A percentile compares a stretch with the other conserved stretches of the same genome.
phyloP scores from a whole-genome alignment of 805 yeast genomes.

The Yarrowia sp. region DNA sequence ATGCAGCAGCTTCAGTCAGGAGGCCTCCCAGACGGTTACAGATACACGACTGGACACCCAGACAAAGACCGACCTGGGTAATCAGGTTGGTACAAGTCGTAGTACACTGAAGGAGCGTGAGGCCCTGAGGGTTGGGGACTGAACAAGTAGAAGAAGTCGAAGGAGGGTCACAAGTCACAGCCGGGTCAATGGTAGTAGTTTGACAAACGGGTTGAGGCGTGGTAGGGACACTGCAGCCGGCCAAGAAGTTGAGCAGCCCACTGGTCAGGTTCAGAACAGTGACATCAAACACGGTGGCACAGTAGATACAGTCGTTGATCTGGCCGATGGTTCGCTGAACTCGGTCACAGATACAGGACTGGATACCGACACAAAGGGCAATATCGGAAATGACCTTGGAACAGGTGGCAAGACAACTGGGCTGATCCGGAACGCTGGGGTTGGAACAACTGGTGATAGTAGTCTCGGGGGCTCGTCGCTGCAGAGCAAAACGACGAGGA shows the following conservation, averaged over 20 bases:
- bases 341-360: constrained; percentile 3
- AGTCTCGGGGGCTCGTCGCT: constrained; percentile 11
- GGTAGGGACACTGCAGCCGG: neutral
- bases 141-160: neutral
- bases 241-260: neutral
- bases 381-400: neutral
- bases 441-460: neutral
- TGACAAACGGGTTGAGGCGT: neutral
- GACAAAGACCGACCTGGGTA: neutral
- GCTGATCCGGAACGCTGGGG: neutral
- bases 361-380: constrained; percentile 4
- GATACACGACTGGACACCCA: neutral
- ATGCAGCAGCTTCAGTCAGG: neutral
- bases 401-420: neutral
- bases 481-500: neutral
- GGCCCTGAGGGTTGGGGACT: neutral
- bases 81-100: neutral
- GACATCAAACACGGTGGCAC: neutral
- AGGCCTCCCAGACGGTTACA: neutral
- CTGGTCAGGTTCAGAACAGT: neutral
- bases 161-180: neutral
- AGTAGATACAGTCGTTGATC: neutral
- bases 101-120: neutral
- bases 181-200: constrained; percentile 4
- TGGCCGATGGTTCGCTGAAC: neutral